Evolutionary conservation across 176 grass and related monocot species (phyloP).

Genomic region (Oryza glaberrima): DNA sequence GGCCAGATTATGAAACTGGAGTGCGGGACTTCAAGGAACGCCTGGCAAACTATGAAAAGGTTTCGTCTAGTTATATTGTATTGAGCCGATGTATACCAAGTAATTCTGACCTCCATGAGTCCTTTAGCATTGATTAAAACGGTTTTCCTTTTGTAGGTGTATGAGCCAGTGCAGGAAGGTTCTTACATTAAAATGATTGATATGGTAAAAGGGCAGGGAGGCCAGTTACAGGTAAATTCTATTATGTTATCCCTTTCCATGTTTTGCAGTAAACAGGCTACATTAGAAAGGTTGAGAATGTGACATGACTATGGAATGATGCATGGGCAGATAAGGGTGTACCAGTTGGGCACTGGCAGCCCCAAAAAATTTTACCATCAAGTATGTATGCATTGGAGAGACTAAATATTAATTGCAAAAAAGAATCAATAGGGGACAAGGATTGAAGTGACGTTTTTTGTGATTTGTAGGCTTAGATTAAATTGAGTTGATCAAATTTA

Average conservation of each 20-base stretch:
- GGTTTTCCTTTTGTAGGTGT: constrained; percentile 56
- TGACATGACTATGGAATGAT: background rate
- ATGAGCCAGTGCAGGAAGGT: constrained; percentile 90
- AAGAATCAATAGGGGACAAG: background rate
- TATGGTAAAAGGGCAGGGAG: constrained; percentile 86
- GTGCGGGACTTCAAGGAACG: constrained; percentile 88
- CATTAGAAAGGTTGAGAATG: background rate
- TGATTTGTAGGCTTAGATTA: background rate
- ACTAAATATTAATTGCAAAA: background rate
- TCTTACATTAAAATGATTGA: constrained; percentile 99
- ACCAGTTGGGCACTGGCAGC: background rate
- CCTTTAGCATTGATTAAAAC: constrained; percentile 35
- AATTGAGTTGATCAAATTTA: background rate
- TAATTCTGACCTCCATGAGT: constrained; percentile 30
- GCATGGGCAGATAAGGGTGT: background rate
- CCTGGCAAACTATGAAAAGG: constrained; percentile 92
- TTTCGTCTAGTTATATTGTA: constrained; percentile 41
- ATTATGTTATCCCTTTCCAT: constrained; percentile 27
- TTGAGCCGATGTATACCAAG: background rate
- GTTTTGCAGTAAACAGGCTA: background rate
- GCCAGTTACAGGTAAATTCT: constrained; percentile 87
- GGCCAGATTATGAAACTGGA: constrained; percentile 88
- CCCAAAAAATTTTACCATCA: background rate
- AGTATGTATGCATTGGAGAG: background rate
- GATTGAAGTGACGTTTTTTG: background rate